Percentiles rank a stretch among this genome's conserved stretches.
Evolutionary conservation across 805 yeast species (phyloP).

Genomic region (Saccharomyces eubayanus): DNA sequence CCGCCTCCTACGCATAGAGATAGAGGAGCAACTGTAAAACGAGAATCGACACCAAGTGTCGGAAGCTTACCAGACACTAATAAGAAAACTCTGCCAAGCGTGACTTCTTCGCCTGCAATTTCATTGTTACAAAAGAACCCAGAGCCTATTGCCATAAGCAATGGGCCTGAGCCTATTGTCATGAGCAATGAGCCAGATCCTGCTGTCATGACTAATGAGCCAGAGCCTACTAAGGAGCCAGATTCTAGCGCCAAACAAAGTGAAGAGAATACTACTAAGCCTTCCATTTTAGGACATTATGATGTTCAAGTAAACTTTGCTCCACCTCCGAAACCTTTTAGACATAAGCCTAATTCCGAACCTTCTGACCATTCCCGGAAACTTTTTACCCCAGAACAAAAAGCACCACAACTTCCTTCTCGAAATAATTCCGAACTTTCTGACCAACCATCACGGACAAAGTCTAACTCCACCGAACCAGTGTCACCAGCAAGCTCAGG

Average conservation of each 20-base stretch:
- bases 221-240: neutral
- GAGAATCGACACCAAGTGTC: neutral
- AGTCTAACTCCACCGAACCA: neutral
- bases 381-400: neutral
- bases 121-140: neutral
- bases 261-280: constrained; percentile 9
- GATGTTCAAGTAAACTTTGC: constrained; percentile 31
- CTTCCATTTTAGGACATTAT: constrained; percentile 33
- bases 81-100: neutral
- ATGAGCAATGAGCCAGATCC: neutral
- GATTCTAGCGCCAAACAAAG: neutral
- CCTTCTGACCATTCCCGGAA: neutral
- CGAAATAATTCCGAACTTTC: neutral
- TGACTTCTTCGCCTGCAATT: neutral
- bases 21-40: constrained; percentile 6
- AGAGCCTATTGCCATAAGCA: neutral
- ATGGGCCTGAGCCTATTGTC: neutral
- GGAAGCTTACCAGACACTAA: neutral
- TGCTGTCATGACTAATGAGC: no score
- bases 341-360: constrained; percentile 7
- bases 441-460: neutral
- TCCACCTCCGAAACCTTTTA: constrained; percentile 34
- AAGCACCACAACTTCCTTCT: neutral
- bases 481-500: neutral
- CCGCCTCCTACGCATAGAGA: constrained; percentile 29